phyloP scores from a whole-genome alignment of 2,329 filamentous ascomycete genomes.

The Stagonosporopsis tanaceti region DNA sequence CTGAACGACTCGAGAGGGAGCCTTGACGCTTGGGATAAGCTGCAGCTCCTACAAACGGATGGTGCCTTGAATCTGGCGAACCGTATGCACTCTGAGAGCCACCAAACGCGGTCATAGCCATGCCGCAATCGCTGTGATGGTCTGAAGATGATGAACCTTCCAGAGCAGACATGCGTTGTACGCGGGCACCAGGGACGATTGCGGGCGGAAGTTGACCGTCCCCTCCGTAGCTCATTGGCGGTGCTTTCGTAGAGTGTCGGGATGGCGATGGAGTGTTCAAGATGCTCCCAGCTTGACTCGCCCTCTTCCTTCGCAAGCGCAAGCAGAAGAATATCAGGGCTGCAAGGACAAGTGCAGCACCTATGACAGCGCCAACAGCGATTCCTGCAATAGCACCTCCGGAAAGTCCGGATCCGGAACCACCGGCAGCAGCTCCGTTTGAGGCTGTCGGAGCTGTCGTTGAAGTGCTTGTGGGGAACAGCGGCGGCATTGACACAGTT shows the following conservation, averaged over 20 bases:
- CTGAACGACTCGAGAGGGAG: conserved; percentile 87
- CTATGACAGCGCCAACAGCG: conserved; percentile 80
- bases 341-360: conserved; percentile 71
- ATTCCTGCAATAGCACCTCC: conserved; percentile 92
- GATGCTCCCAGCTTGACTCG: conserved; percentile 73
- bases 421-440: conserved; percentile 41
- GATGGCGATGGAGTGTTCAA: conserved; percentile 89
- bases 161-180: conserved; percentile 93
- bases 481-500: conserved; percentile 66
- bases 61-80: conserved; percentile 73
- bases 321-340: conserved; percentile 69
- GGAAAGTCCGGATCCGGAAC: conserved; percentile 63
- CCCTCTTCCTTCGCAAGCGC: conserved; percentile 61
- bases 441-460: conserved; percentile 60
- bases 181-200: conserved; percentile 83
- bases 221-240: conserved; percentile 53
- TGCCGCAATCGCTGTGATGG: conserved; percentile 53
- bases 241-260: conserved; percentile 35
- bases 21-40: conserved; percentile 73
- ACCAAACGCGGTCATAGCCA: conserved; percentile 32
- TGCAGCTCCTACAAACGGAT: conserved; percentile 47
- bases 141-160: conserved; percentile 71
- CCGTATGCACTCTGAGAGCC: conserved; percentile 51
- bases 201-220: conserved; percentile 47
- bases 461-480: conserved; percentile 67